Base-by-base conservation (phyloP, 768 basidiomycete genomes). In the Xanthoconium purpureum region DNA sequence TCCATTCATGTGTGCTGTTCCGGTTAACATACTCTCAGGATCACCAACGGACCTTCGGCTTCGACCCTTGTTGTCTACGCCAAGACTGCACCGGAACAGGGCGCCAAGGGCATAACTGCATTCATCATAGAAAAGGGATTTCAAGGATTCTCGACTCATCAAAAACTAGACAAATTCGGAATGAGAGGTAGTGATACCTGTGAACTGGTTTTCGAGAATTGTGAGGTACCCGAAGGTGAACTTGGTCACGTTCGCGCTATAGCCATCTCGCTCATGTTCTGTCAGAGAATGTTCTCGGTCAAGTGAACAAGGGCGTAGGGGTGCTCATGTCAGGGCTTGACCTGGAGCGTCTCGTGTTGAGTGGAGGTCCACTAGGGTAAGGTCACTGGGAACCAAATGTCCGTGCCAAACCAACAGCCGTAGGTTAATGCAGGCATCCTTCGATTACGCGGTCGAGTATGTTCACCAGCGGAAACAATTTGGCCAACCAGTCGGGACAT, bases 181-280 rank as follows among this genome's bases (percentile, higher is more conserved):
- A 98, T 98, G 95, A 78, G 95, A 63, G 95, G 95, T 38, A 92
- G 90, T 57, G 94, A 97, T 63, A 98, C 95, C 3, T 93, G 92
- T 60, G 95, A 98, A 68, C 75, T 97, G 24, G 85, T 95, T 18
- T 97, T 98, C 56, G 91, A 96, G 61, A 81, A 92, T 62, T 95
- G 93, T 62, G 82, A 88, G 63, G 89, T 98, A 5, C 93, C 95
- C 1, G 85, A 90, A 67, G 90, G 93, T 93, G 52, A 47, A 77
- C 57, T 50, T 20, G n/a, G 20, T 47, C 15, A 17, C 30, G 28
- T 8, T 50, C 17, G 4, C 20, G 7, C 28, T 33, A 14, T 39
- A 24, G 36, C 35, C 24, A 18, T 47, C 58, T 57, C 14, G 32
- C n/a, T 28, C 38, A 51, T 15, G 14, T 28, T 38, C 18, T 48